A percentile compares a stretch with the other conserved stretches of the same genome.
Evolutionary conservation across 257 asterid species (phyloP).

Genomic region (Galeopsis tetrahit): DNA sequence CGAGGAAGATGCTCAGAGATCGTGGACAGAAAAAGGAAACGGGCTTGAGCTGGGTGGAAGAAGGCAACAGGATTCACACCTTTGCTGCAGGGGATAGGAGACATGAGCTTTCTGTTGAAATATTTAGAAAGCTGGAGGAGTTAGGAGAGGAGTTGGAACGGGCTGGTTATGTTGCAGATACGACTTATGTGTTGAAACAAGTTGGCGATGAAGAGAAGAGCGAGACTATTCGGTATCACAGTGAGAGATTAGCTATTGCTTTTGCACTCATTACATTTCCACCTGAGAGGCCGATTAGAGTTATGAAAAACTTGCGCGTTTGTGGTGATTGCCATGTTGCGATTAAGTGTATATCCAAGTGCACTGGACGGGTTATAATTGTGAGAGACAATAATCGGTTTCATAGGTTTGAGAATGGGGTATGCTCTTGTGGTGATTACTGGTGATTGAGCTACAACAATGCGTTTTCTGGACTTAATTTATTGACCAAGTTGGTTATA

Average conservation of each 20-base stretch:
- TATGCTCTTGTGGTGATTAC: slow-evolving; percentile 86
- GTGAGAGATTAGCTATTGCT: slow-evolving; percentile 91
- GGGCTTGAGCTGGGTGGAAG: slow-evolving; percentile 94
- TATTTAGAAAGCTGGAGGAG: slow-evolving; percentile 67
- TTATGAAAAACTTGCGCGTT: slow-evolving; percentile 84
- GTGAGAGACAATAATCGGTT: slow-evolving; percentile 87
- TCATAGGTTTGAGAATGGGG: slow-evolving; percentile 73
- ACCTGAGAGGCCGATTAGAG: slow-evolving; percentile 64
- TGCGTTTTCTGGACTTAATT: not conserved
- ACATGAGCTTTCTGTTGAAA: slow-evolving; percentile 55
- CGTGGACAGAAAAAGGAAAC: slow-evolving; percentile 83
- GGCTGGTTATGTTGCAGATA: slow-evolving; percentile 79
- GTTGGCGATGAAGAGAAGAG: slow-evolving; percentile 70
- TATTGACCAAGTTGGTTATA: no score
- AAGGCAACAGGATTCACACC: slow-evolving; percentile 69
- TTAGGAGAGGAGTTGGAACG: slow-evolving; percentile 58
- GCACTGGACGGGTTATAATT: slow-evolving; percentile 62
- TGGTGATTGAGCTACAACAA: slow-evolving; percentile 34
- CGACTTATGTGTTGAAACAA: slow-evolving; percentile 56
- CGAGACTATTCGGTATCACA: slow-evolving; percentile 66
- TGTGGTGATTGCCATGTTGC: slow-evolving; percentile 92
- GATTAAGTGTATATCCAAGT: slow-evolving; percentile 68
- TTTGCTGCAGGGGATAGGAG: slow-evolving; percentile 80
- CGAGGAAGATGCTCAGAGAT: slow-evolving; percentile 73
- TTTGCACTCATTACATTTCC: slow-evolving; percentile 73